A percentile compares a stretch with the other conserved stretches of the same genome.
phyloP scores from a whole-genome alignment of 202 grass and related monocot species.

The Eragrostis tef region DNA sequence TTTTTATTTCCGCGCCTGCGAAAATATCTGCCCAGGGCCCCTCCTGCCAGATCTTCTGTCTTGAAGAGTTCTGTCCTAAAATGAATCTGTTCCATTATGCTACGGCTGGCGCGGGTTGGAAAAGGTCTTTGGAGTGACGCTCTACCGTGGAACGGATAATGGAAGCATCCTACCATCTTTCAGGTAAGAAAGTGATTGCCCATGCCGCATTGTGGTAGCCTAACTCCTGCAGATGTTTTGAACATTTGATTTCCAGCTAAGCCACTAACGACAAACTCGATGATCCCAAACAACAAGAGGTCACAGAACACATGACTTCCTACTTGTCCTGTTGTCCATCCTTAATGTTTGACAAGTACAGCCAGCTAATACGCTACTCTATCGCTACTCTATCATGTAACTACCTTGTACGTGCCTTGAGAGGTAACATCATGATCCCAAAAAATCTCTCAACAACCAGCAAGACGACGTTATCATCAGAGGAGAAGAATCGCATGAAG shows the following conservation, averaged over 20 bases:
- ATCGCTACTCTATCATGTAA: too few species aligned
- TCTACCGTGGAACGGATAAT: not conserved
- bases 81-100: not conserved
- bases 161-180: not conserved
- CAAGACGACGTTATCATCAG: not conserved
- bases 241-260: not conserved
- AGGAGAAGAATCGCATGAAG: not conserved
- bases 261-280: not conserved
- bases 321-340: too few species aligned
- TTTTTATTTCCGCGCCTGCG: constrained; percentile 28
- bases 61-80: not conserved
- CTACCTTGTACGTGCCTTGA: not conserved
- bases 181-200: not conserved
- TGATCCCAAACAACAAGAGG: not conserved
- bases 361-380: not conserved
- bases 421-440: not conserved
- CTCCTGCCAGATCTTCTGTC: constrained; percentile 6
- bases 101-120: not conserved
- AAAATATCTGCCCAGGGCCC: constrained; percentile 43
- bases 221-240: not conserved
- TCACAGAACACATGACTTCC: too few species aligned
- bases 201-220: not conserved
- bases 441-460: constrained; percentile 37
- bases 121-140: not conserved
- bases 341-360: constrained; percentile 14